phyloP scores from a whole-genome alignment of 371 early-diverging fungal species.

The Mucor racemosus region DNA sequence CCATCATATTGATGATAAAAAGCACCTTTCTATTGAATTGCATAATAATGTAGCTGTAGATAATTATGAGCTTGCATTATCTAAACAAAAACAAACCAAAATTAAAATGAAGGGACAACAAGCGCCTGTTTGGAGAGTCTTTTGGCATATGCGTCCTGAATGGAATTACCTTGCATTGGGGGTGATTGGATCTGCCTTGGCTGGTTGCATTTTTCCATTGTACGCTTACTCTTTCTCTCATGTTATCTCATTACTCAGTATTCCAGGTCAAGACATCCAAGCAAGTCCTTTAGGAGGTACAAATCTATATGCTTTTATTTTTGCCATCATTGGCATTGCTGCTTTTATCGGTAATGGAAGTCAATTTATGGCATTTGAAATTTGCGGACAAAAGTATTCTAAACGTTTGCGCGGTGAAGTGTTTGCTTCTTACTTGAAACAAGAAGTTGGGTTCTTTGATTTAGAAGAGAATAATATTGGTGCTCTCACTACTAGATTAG shows the following conservation, averaged over 20 bases:
- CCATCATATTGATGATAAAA: neutral
- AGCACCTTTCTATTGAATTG: neutral
- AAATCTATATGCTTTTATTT: constrained; percentile 76
- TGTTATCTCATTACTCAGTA: constrained; percentile 17
- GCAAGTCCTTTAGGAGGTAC: constrained; percentile 49
- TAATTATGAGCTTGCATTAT: neutral
- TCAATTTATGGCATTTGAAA: constrained; percentile 45
- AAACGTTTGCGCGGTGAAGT: constrained; percentile 57
- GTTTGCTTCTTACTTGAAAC: constrained; percentile 69
- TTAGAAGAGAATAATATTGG: constrained; percentile 79
- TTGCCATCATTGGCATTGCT: constrained; percentile 53
- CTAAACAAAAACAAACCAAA: neutral
- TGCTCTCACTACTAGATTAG: constrained; percentile 78
- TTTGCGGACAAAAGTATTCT: constrained; percentile 62
- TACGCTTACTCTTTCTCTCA: constrained; percentile 35
- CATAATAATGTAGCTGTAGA: neutral
- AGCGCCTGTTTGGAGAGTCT: constrained; percentile 50
- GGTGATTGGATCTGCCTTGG: constrained; percentile 45
- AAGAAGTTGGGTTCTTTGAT: constrained; percentile 91
- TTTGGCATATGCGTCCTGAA: constrained; percentile 33
- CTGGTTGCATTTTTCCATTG: constrained; percentile 54
- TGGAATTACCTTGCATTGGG: constrained; percentile 45
- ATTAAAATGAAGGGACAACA: constrained; percentile 43
- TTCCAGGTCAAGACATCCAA: constrained; percentile 29
- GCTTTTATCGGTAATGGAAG: constrained; percentile 47